Base-by-base conservation (phyloP, 768 basidiomycete species). In the Pleurotus giganteus region DNA sequence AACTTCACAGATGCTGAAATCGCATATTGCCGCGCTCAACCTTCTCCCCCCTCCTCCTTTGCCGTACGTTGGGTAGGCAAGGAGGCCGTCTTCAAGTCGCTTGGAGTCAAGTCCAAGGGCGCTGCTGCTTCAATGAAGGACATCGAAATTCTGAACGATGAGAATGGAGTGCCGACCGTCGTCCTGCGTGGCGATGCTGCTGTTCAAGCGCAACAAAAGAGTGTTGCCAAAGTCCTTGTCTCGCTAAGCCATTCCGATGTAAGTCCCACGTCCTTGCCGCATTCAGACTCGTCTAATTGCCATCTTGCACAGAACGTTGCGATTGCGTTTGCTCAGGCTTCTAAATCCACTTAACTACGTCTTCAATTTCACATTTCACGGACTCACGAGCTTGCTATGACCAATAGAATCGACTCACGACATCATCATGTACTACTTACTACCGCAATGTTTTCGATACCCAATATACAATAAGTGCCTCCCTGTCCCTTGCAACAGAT, bases 51-150 rank as follows among this genome's bases (percentile, higher is more conserved):
- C 1, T 89, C 97, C 6, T 98, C 96, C 2, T 94, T 97, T 66
- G 96, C 97, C 19, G 95, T 91, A 31, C 89, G 95, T 54, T 99
- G 97, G 96, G 91, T 83, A 26, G 96, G 93, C 49, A 99, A 98
- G 73, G 97, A 98, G 70, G 96, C 95, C 2, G 85, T 89, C 52
- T 98, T 98, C 86, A 98, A 98, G 75, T 90, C 94, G 4, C 81
- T 99, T 1, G 90, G 92, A 19, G 88, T 94, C 41, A 74, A 86
- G 17, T 94, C 91, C 3, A 89, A 92, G 71, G 97, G 97, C 34
- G 96, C 95, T 9, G 91, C 83, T 4, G 95, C 97, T 15, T 78
- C 88, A n/a, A 88, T 98, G 88, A 91, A 91, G 72, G 95, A 98
- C 60, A 98, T 99, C 57, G 97, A 98, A 71, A 94, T 98, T 63